Percentiles rank a stretch among this genome's conserved stretches.
These are phyloP conservation scores for Suhomyces maxii DNA, from an alignment of 1,139 yeast species.

Conservation along the genomic window DNA sequence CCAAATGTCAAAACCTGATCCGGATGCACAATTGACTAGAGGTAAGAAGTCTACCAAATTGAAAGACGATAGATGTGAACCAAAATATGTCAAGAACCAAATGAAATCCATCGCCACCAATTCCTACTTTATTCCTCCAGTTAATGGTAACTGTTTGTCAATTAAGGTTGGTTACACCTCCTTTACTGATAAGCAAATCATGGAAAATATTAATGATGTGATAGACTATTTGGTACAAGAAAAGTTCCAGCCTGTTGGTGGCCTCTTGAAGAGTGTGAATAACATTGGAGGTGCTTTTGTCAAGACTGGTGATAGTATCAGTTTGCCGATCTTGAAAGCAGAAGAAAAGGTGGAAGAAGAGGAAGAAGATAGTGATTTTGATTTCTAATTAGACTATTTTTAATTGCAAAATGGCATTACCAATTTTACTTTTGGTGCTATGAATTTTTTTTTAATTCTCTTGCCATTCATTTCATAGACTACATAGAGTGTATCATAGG, in stretches of 20 bases:
- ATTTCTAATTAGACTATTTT: conserved; percentile 17
- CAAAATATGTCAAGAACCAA: conserved; percentile 60
- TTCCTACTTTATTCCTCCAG: conserved; percentile 58
- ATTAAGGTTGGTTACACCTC: conserved; percentile 55
- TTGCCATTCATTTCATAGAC: too few species aligned
- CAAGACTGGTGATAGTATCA: conserved; percentile 63
- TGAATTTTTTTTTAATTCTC: too few species aligned
- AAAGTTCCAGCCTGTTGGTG: conserved; percentile 58
- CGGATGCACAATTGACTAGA: conserved; percentile 34
- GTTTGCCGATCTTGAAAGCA: conserved; percentile 44
- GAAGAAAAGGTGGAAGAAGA: conserved; percentile 18
- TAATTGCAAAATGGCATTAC: too few species aligned
- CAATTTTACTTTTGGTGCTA: too few species aligned
- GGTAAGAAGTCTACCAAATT: conserved; percentile 38
- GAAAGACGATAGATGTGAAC: conserved; percentile 59
- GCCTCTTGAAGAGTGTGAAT: conserved; percentile 43
- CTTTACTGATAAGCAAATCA: conserved; percentile 43
- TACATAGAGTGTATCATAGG: too few species aligned
- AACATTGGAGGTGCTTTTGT: conserved; percentile 54
- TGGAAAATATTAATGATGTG: conserved; percentile 57
- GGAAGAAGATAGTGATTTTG: conserved; percentile 31
- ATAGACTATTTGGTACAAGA: conserved; percentile 50
- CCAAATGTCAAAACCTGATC: conserved; percentile 59
- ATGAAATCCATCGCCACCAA: conserved; percentile 60
- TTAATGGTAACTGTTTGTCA: conserved; percentile 52